Conservation (phyloP, 495 filamentous ascomycete species). For the Xylaria bambusicola region DNA sequence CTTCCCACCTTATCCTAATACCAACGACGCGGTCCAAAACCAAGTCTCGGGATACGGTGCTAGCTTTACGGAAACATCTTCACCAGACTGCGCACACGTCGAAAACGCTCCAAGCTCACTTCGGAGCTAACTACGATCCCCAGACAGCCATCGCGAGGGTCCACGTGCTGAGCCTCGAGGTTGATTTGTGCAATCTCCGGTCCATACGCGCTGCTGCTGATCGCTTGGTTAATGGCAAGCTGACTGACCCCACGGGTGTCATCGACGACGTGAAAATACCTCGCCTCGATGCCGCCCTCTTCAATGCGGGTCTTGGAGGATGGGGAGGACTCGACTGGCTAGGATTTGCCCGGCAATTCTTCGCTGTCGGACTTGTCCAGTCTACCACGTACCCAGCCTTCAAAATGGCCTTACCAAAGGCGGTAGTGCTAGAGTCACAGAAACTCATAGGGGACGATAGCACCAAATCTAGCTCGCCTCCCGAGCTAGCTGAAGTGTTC, state of each 20-base stretch:
- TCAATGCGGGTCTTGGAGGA: conserved; percentile 89
- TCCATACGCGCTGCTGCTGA: conserved; percentile 50
- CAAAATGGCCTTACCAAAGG: conserved; percentile 66
- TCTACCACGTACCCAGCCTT: conserved; percentile 76
- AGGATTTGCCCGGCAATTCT: conserved; percentile 56
- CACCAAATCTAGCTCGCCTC: conserved; percentile 15
- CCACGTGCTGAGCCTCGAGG: conserved; percentile 56
- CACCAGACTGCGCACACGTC: conserved; percentile 42
- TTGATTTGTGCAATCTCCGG: conserved; percentile 57
- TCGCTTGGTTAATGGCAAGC: conserved; percentile 50
- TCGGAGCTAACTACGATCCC: conserved; percentile 46
- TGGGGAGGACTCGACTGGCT: conserved; percentile 80
- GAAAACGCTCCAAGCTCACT: conserved; percentile 37
- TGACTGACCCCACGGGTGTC: conserved; percentile 44
- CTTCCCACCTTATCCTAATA: conserved; percentile 65
- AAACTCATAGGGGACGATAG: conserved; percentile 25
- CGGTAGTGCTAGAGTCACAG: conserved; percentile 50
- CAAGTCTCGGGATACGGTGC: conserved; percentile 63
- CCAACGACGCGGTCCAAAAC: conserved; percentile 61
- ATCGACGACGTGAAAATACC: conserved; percentile 55
- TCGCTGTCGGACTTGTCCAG: conserved; percentile 63
- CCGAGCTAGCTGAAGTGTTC: conserved; percentile 72
- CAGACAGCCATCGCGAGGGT: conserved; percentile 48
- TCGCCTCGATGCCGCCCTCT: conserved; percentile 75
- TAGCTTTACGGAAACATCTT: conserved; percentile 55